Percentiles rank a stretch among this genome's conserved stretches.
phyloP scores from a whole-genome alignment of 768 basidiomycete species.

The Russula sp. region DNA sequence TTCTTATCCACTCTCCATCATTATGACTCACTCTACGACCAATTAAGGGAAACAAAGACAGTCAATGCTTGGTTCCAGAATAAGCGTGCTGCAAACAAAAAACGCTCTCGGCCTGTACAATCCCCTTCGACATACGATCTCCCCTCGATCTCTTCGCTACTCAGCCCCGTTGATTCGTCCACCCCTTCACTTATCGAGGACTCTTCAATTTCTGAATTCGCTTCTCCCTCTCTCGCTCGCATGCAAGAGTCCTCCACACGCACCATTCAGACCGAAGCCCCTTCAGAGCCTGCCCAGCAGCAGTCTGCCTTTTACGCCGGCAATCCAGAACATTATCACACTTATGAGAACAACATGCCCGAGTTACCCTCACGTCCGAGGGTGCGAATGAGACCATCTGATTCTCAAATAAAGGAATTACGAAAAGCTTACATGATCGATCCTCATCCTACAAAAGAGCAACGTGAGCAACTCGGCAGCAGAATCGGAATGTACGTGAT shows the following conservation, averaged over 20 bases:
- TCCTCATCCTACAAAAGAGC: constrained; percentile 61
- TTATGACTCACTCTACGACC: constrained; percentile 9
- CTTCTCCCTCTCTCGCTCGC: constrained; percentile 24
- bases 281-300: constrained; percentile 29
- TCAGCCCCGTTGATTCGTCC: constrained; percentile 33
- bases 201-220: constrained; percentile 39
- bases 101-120: constrained; percentile 36
- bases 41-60: constrained; percentile 68
- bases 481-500: constrained; percentile 67
- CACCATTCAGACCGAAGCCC: constrained; percentile 26
- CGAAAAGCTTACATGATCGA: constrained; percentile 56
- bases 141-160: constrained; percentile 30
- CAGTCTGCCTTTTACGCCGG: constrained; percentile 37
- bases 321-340: constrained; percentile 43
- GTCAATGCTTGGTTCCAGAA: constrained; percentile 87
- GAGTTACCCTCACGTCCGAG: constrained; percentile 43
- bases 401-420: constrained; percentile 62
- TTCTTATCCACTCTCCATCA: constrained; percentile 8
- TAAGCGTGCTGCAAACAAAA: constrained; percentile 77
- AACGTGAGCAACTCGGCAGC: constrained; percentile 55
- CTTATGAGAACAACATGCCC: constrained; percentile 36
- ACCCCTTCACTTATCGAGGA: constrained; percentile 37
- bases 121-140: constrained; percentile 24
- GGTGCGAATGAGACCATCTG: constrained; percentile 56
- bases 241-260: constrained; percentile 25